phyloP scores from a whole-genome alignment of 768 basidiomycete species.

The Agaricus subrufescens region DNA sequence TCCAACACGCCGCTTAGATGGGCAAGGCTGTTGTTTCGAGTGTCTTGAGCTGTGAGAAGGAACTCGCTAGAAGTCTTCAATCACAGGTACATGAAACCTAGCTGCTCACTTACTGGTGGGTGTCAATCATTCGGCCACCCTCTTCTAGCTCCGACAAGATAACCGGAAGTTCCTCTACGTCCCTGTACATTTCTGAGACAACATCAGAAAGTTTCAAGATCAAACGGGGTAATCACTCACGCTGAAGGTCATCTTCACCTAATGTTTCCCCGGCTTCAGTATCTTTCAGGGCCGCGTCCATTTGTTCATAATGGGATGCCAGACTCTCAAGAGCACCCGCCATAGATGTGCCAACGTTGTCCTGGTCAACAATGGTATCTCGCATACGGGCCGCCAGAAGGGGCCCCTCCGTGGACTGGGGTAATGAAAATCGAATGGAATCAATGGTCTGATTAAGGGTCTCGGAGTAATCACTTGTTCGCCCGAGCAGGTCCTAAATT shows the following conservation, averaged over 20 bases:
- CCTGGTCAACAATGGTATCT: slow-evolving; percentile 49
- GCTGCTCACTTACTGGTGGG: slow-evolving; percentile 44
- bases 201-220: not conserved
- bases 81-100: not conserved
- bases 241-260: slow-evolving; percentile 64
- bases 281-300: slow-evolving; percentile 63
- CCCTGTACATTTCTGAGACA: slow-evolving; percentile 67
- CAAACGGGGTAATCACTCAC: slow-evolving; percentile 26
- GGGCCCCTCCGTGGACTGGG: slow-evolving; percentile 17
- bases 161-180: slow-evolving; percentile 70
- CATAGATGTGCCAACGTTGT: slow-evolving; percentile 58
- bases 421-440: slow-evolving; percentile 51
- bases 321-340: slow-evolving; percentile 69
- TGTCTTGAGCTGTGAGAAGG: slow-evolving; percentile 38
- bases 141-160: slow-evolving; percentile 74
- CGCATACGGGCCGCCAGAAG: slow-evolving; percentile 35
- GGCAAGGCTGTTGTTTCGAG: slow-evolving; percentile 42
- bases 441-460: slow-evolving; percentile 51
- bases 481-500: slow-evolving; percentile 53
- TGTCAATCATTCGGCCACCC: slow-evolving; percentile 45
- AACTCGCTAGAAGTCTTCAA: slow-evolving; percentile 36
- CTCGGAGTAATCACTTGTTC: slow-evolving; percentile 66
- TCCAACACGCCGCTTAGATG: slow-evolving; percentile 47
- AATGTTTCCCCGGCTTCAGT: slow-evolving; percentile 66
- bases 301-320: slow-evolving; percentile 71